Percentiles rank a stretch among this genome's conserved stretches.
These are phyloP conservation scores for Ophiocordyceps camponoti-floridani DNA, from an alignment of 2,329 filamentous ascomycete species.

Conservation along the genomic window DNA sequence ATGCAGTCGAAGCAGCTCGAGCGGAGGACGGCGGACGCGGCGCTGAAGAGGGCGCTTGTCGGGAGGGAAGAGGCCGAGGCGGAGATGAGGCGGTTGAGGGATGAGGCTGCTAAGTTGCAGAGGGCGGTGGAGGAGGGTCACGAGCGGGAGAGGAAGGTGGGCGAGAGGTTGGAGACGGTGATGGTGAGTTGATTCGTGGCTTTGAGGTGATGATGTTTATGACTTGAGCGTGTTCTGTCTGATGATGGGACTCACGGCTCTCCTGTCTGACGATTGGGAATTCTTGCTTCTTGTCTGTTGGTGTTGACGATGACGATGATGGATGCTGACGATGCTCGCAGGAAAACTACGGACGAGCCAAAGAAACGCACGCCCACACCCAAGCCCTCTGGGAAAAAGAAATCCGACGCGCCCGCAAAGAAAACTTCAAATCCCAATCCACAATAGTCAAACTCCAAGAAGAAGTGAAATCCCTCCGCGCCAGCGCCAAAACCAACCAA, in stretches of 20 bases:
- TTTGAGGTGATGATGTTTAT: background rate
- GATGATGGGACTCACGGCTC: too few relatives aligned
- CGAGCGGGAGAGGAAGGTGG: constrained; percentile 46
- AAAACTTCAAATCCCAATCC: constrained; percentile 59
- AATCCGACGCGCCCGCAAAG: constrained; percentile 49
- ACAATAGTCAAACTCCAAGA: constrained; percentile 53
- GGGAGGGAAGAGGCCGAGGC: constrained; percentile 54
- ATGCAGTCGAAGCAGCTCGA: constrained; percentile 41
- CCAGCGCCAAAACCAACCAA: constrained; percentile 34
- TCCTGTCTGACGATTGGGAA: too few relatives aligned
- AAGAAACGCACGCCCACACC: constrained; percentile 50
- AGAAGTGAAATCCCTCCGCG: constrained; percentile 46
- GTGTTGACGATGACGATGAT: too few relatives aligned
- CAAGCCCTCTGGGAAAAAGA: constrained; percentile 58
- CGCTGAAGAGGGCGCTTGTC: constrained; percentile 46
- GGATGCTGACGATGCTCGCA: constrained; percentile 14
- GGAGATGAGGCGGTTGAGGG: constrained; percentile 45
- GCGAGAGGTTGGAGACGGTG: constrained; percentile 47
- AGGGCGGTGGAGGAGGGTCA: constrained; percentile 45
- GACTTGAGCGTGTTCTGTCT: too few relatives aligned
- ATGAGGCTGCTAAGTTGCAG: constrained; percentile 38
- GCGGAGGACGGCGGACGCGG: constrained; percentile 46
- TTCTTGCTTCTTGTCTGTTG: too few relatives aligned
- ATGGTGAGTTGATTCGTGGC: constrained; percentile 34
- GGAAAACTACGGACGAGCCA: constrained; percentile 53